Base-by-base conservation (phyloP, 2,329 filamentous ascomycete genomes). In the Leptographium galeiforme region DNA sequence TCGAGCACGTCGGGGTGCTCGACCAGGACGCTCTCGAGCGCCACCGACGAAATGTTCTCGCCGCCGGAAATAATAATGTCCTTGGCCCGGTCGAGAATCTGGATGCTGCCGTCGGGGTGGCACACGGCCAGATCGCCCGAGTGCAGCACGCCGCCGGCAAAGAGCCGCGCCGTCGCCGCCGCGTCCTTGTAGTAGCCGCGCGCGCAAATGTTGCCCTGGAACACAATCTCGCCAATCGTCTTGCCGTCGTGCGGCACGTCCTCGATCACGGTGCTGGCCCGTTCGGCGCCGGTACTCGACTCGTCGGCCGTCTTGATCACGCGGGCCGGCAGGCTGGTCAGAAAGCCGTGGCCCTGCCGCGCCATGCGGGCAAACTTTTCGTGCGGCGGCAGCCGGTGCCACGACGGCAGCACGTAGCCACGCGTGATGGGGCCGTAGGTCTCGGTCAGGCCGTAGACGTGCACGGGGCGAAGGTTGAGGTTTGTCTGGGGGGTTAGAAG, bases 51-150 rank as follows among this genome's bases (percentile, higher is more conserved):
- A 57, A 98, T 97, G 66, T 98, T 98, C 68, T 98, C 93, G 54
- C 93, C 93, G 87, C 87, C 87, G 52, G 87, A 94, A 58, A 98
- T 98, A 63, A 98, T 98, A 52, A 98, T 96, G 65, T 98, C 93
- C 72, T 98, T 98, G 14, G 89, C 87, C 19, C 93, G 79, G 68
- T 98, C 93, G 55, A 94, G 73, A 58, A 98, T 95, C 72, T 97
- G 89, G 46, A 89, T 84, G 55, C 87, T 85, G 2, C 91, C 90
- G 65, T 97, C 93, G 0, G 85, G 77, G 70, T 96, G 88, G 86
- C 87, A 90, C 0, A 97, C 90, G 1, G 93, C 93, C 49, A 98
- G 69, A 66, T 98, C 93, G 0, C 93, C 93, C 16, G 86, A 91
- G 69, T 95, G 93, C 61, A 89, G 71, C 19, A 84, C 89, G 4